Conservation (phyloP, 225 moss, liverwort and hornwort genomes). For the Neckera pumila region DNA sequence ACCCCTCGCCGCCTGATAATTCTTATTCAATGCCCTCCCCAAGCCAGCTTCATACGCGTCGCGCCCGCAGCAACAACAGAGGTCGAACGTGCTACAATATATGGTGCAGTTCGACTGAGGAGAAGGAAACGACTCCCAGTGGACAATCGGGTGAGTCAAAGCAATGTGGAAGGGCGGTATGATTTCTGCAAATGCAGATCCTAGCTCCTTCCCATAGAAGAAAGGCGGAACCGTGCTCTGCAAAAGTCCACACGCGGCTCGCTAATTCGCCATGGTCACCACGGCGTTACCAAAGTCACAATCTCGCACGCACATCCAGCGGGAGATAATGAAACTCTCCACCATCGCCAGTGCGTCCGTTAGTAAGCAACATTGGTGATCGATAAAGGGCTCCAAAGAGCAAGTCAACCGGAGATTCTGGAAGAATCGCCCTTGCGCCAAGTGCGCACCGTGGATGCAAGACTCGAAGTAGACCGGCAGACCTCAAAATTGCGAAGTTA, state of each 20-base stretch:
- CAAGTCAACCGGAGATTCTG: background rate
- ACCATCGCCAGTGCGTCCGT: background rate
- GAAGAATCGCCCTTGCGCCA: background rate
- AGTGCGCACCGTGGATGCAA: background rate
- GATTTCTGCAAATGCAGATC: background rate
- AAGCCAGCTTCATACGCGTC: background rate
- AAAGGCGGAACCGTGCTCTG: background rate
- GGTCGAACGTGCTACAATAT: background rate
- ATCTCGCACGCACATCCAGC: background rate
- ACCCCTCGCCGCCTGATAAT: background rate
- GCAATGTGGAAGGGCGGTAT: background rate
- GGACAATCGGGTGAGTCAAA: background rate
- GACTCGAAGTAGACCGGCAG: background rate
- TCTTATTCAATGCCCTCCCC: background rate
- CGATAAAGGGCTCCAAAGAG: background rate
- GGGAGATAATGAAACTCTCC: background rate
- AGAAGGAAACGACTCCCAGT: background rate
- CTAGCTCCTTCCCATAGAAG: background rate
- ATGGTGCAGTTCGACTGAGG: background rate
- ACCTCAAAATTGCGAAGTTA: background rate
- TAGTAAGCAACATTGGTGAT: background rate
- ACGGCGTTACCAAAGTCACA: background rate
- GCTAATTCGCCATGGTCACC: background rate
- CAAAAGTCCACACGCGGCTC: background rate
- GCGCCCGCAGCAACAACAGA: background rate